phyloP scores from a whole-genome alignment of 176 grass and related monocot genomes.

The Hordeum marinum region DNA sequence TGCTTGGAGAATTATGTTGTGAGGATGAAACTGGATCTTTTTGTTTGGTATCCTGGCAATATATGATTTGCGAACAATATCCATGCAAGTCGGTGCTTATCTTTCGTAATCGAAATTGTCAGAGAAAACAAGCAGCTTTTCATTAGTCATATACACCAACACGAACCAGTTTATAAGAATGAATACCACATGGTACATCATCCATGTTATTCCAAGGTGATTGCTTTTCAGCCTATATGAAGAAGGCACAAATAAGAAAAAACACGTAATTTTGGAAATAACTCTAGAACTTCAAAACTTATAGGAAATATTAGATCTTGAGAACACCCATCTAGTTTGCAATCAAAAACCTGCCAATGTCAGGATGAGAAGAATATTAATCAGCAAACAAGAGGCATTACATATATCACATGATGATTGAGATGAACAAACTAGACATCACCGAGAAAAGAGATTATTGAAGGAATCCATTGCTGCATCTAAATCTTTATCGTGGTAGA shows the following conservation, averaged over 20 bases:
- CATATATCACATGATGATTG: constrained; percentile 1
- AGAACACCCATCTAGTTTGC: constrained; percentile 94
- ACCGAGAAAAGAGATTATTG: constrained; percentile 92
- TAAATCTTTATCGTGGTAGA: constrained; percentile 80
- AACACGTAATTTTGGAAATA: constrained; percentile 22
- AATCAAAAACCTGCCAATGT: constrained; percentile 79
- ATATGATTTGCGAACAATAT: constrained; percentile 1
- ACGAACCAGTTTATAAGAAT: constrained; percentile 81
- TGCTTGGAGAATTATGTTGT: constrained; percentile 44
- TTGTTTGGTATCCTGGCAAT: constrained; percentile 50
- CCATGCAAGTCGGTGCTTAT: not conserved
- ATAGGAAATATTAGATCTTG: constrained; percentile 95
- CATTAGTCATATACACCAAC: constrained; percentile 7
- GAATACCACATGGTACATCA: constrained; percentile 74
- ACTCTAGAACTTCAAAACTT: constrained; percentile 42
- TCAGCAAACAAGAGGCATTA: constrained; percentile 26
- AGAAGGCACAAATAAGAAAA: constrained; percentile 21
- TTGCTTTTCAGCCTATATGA: constrained; percentile 85
- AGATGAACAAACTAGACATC: constrained; percentile 66
- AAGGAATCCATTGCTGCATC: constrained; percentile 96
- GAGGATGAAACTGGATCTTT: constrained; percentile 59
- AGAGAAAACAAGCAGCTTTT: constrained; percentile 2
- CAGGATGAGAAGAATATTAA: constrained; percentile 29
- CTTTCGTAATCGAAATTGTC: constrained; percentile 21
- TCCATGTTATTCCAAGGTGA: constrained; percentile 46